phyloP scores from a whole-genome alignment of 257 asterid species.

The Gentiana straminea region DNA sequence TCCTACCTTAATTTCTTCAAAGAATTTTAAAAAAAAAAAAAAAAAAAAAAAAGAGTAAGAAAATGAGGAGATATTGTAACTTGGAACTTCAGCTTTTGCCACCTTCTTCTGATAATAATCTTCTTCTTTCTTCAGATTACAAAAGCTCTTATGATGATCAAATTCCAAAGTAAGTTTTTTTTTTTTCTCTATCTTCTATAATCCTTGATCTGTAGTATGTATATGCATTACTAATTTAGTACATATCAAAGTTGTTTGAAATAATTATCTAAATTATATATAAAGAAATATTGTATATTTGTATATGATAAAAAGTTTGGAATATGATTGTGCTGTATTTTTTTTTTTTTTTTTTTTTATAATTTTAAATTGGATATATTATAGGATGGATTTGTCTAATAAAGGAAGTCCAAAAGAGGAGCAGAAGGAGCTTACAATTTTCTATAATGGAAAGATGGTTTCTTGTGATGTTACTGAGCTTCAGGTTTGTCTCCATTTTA shows the following conservation, averaged over 20 bases:
- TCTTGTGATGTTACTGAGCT: slow-evolving; percentile 43
- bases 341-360: not conserved
- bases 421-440: slow-evolving; percentile 28
- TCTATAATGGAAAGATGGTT: slow-evolving; percentile 42
- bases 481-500: slow-evolving; percentile 12
- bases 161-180: too few species aligned
- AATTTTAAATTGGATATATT: not conserved
- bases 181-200: too few species aligned
- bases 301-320: too few species aligned
- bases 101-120: slow-evolving; percentile 2
- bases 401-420: slow-evolving; percentile 2
- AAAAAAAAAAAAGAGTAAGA: not conserved
- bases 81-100: slow-evolving; percentile 21
- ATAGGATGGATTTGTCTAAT: slow-evolving; percentile 10
- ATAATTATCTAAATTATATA: too few species aligned
- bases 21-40: too few species aligned
- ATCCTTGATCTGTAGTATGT: too few species aligned
- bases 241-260: too few species aligned
- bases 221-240: too few species aligned
- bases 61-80: slow-evolving; percentile 19
- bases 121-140: slow-evolving; percentile 3
- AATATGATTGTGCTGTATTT: not conserved
- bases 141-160: not conserved
- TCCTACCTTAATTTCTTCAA: not conserved
- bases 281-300: too few species aligned